Conservation (phyloP, 208 protist species). For the Leptomonas seymouri region DNA sequence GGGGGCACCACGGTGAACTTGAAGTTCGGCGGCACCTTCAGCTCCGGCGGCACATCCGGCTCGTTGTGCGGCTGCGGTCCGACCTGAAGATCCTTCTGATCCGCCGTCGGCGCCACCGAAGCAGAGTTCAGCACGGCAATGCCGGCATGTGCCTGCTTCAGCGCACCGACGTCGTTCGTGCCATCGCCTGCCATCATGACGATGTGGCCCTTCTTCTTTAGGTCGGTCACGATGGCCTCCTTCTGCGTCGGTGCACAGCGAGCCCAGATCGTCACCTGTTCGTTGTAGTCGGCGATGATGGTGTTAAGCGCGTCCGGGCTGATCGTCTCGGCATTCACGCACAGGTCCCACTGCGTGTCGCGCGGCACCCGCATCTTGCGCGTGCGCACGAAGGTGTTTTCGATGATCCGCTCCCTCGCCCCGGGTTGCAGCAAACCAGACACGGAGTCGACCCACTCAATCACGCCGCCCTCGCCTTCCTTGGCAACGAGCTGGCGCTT, state of each 20-base stretch:
- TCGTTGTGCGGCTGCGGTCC: slow-evolving; percentile 88
- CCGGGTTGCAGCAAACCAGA: slow-evolving; percentile 39
- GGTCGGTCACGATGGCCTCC: slow-evolving; percentile 84
- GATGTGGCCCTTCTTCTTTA: slow-evolving; percentile 88
- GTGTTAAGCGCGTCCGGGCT: slow-evolving; percentile 32
- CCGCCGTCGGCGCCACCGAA: slow-evolving; percentile 45
- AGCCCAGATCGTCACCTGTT: slow-evolving; percentile 89
- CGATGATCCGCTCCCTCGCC: slow-evolving; percentile 36
- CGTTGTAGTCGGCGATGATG: slow-evolving; percentile 74
- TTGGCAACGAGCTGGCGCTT: slow-evolving; percentile 65
- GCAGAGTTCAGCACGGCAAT: slow-evolving; percentile 95
- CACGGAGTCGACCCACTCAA: slow-evolving; percentile 73
- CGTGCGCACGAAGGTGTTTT: slow-evolving; percentile 63
- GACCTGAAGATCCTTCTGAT: slow-evolving; percentile 32
- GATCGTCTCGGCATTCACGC: slow-evolving; percentile 81
- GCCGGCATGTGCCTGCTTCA: slow-evolving; percentile 99
- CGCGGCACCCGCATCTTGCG: slow-evolving; percentile 37
- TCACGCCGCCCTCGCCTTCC: slow-evolving; percentile 22
- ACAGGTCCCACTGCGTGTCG: slow-evolving; percentile 80
- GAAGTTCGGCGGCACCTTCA: slow-evolving; percentile 83
- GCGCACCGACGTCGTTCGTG: slow-evolving; percentile 99
- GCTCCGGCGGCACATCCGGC: slow-evolving; percentile 75
- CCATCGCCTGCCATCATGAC: slow-evolving; percentile 95
- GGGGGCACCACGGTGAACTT: slow-evolving; percentile 82
- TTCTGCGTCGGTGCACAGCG: slow-evolving; percentile 91